These are phyloP conservation scores for Syncephalastrum sp. DNA, from an alignment of 371 early-diverging fungal species.

Conservation along the genomic window DNA sequence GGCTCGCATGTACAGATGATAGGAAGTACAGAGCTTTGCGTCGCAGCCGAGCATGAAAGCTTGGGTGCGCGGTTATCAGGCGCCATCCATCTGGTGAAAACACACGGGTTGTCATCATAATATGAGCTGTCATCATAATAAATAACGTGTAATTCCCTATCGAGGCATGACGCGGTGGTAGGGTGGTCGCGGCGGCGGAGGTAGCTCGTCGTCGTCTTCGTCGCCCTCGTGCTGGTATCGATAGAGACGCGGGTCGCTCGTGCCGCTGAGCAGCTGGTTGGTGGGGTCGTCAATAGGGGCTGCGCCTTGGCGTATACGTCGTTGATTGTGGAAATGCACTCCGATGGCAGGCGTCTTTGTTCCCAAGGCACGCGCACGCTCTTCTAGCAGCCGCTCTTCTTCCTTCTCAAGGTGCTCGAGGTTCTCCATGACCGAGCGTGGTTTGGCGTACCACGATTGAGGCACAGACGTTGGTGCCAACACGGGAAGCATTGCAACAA, in stretches of 20 bases:
- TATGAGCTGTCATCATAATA: too few species aligned
- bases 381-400: slow-evolving; percentile 12
- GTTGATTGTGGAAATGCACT: background rate
- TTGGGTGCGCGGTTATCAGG: too few species aligned
- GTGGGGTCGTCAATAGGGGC: too few species aligned
- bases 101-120: too few species aligned
- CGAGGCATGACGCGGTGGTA: slow-evolving; percentile 5
- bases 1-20: slow-evolving; percentile 28
- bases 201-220: too few species aligned
- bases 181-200: background rate
- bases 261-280: too few species aligned
- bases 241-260: too few species aligned
- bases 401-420: slow-evolving; percentile 7
- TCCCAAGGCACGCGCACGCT: background rate
- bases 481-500: slow-evolving; percentile 3
- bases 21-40: too few species aligned
- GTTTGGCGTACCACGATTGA: slow-evolving; percentile 11
- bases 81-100: too few species aligned
- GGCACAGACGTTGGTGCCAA: slow-evolving; percentile 14
- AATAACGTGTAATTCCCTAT: too few species aligned
- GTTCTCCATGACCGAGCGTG: slow-evolving; percentile 6
- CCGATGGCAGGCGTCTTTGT: slow-evolving; percentile 2
- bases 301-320: background rate
- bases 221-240: too few species aligned
- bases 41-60: too few species aligned